phyloP scores from a whole-genome alignment of 176 grass and related monocot genomes.

The Puya raimondii region DNA sequence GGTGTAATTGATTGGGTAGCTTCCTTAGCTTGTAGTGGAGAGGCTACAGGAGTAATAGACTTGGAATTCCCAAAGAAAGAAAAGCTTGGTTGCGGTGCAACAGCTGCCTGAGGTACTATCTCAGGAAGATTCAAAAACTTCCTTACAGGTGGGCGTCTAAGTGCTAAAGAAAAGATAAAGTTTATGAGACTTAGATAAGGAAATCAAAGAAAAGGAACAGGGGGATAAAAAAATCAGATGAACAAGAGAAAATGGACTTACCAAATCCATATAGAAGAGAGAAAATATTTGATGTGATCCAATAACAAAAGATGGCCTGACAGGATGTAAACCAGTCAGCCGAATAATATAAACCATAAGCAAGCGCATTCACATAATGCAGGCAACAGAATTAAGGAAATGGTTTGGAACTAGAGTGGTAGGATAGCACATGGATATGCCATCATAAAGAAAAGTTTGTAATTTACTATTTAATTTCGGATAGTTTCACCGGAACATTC shows the following conservation, averaged over 20 bases:
- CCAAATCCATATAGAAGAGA: constrained; percentile 57
- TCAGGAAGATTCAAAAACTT: constrained; percentile 51
- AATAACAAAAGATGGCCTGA: constrained; percentile 91
- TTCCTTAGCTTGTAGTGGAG: constrained; percentile 24
- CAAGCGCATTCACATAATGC: background rate
- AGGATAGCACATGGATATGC: background rate
- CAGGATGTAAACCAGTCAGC: constrained; percentile 8
- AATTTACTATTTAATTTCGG: background rate
- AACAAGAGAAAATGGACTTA: constrained; percentile 31
- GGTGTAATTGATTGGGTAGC: constrained; percentile 8
- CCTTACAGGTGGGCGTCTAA: constrained; percentile 42
- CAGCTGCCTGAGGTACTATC: constrained; percentile 20
- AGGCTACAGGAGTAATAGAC: constrained; percentile 24
- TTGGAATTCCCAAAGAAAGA: constrained; percentile 53
- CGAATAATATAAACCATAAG: constrained; percentile 11
- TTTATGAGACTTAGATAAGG: background rate
- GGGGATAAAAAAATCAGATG: constrained; percentile 5
- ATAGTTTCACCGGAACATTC: too few species aligned
- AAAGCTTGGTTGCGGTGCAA: constrained; percentile 26
- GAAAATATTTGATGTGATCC: constrained; percentile 89
- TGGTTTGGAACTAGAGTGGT: background rate
- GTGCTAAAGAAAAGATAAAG: constrained; percentile 28
- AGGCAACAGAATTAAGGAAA: background rate
- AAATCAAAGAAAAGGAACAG: constrained; percentile 12
- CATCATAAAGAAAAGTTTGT: background rate